Evolutionary conservation across 306 rosid genomes (phyloP), one percentile per base, ranked within the genome.

Genomic region (Chamaecrista fasciculata): DNA sequence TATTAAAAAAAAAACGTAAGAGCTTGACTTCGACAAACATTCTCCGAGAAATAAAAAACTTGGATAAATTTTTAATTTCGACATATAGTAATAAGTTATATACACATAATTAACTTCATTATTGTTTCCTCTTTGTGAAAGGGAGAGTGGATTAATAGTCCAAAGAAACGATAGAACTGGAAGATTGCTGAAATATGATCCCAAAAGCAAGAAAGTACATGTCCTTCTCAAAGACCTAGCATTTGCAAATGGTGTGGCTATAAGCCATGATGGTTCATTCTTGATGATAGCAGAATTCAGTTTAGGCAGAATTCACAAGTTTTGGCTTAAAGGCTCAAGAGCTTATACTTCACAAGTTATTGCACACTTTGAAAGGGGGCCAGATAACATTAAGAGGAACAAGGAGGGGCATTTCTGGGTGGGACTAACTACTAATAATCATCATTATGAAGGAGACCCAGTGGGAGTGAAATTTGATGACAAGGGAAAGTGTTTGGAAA

Each of bases 201-300:
- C 37, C 25, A 14, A 10, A 1, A 25, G 11, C 10, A 76, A 78
- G 62, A 12, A 70, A 43, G 85, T 72, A 39, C 75, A 73, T 0
- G 83, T 86, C 3, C 40, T 86, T 66, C 67, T 70, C 18, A 48
- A 57, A 2, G 82, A 53, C 11, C 47, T 86, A 14, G 81, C 71
- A 37, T 83, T 86, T 33, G 71, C 91, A 5, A 79, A 86, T 33
- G 91, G 88, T 4, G 83, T 86, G 51, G 91, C 88, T 57, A 69
- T 86, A 23, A 86, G 78, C 71, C 33, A 69, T 5, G 79, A 83
- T 67, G 57, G 11, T 0, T 77, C 87, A 0, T 86, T 82, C 48
- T 71, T 86, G 29, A 29, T 82, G n/a, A 26, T 82, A 11, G 79
- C 82, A 0, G 85, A 72, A 48, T 51, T 77, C 0, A 49, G 71